Evolutionary conservation across 2,329 filamentous ascomycete species (phyloP).

Genomic region (Graphium sp.): DNA sequence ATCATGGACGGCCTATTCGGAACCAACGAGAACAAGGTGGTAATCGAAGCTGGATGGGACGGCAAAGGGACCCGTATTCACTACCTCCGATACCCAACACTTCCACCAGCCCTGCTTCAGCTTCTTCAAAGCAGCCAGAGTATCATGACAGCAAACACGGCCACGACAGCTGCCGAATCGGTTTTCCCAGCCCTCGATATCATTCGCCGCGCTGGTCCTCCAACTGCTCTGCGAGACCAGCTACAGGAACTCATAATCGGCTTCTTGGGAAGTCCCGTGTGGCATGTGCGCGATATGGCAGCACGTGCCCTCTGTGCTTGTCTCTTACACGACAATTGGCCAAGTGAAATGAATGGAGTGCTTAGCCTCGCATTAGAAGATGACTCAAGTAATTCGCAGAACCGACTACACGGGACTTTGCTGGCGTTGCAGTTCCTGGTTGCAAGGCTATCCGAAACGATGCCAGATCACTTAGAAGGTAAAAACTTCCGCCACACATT

Average conservation of each 20-base stretch:
- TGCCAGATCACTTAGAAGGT: slow-evolving; percentile 23
- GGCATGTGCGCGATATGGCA: slow-evolving; percentile 71
- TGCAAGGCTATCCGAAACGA: slow-evolving; percentile 31
- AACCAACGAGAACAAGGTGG: slow-evolving; percentile 52
- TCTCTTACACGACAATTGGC: slow-evolving; percentile 33
- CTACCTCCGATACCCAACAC: slow-evolving; percentile 49
- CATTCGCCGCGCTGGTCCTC: slow-evolving; percentile 53
- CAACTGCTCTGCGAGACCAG: slow-evolving; percentile 32
- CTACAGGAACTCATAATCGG: slow-evolving; percentile 40
- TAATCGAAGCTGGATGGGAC: slow-evolving; percentile 45
- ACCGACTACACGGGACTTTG: slow-evolving; percentile 41
- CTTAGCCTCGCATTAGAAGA: slow-evolving; percentile 13
- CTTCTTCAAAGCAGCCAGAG: slow-evolving; percentile 38
- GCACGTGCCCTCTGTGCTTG: slow-evolving; percentile 55
- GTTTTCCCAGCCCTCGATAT: slow-evolving; percentile 77
- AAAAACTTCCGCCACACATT: too few relatives aligned
- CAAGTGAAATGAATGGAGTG: slow-evolving; percentile 19
- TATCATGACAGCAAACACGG: slow-evolving; percentile 19
- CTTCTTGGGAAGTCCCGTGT: slow-evolving; percentile 53
- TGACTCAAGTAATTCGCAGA: slow-evolving; percentile 18
- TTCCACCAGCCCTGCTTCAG: slow-evolving; percentile 45
- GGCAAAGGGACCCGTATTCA: slow-evolving; percentile 48
- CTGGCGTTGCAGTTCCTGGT: slow-evolving; percentile 38
- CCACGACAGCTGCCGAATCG: slow-evolving; percentile 37
- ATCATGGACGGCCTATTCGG: slow-evolving; percentile 67